Percentiles rank a stretch among this genome's conserved stretches.
Conservation (phyloP, 352 stramenopile genomes). For the Globisporangium polare region DNA sequence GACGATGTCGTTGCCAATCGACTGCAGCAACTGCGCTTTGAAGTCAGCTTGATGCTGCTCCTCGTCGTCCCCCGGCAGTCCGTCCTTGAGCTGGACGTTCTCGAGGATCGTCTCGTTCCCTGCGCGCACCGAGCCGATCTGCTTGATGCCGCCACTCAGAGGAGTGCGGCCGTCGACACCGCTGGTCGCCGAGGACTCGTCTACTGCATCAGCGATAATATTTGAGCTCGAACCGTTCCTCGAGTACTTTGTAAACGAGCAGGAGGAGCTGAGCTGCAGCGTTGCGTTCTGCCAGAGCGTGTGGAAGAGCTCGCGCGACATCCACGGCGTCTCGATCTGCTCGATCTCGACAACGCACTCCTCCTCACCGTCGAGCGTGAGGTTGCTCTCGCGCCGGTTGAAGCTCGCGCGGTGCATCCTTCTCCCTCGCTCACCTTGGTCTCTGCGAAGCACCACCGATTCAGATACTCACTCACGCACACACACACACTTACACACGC, state of each 20-base stretch:
- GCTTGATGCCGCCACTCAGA: background rate
- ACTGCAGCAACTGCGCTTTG: constrained; percentile 41
- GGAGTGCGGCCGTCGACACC: background rate
- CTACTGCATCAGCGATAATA: too few species aligned
- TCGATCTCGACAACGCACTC: constrained; percentile 32
- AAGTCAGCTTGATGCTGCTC: constrained; percentile 25
- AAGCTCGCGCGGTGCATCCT: constrained; percentile 12
- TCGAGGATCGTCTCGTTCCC: constrained; percentile 18
- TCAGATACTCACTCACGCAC: background rate
- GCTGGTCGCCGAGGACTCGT: background rate
- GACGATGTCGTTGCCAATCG: constrained; percentile 55
- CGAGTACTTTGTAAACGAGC: constrained; percentile 45
- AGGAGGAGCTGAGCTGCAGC: constrained; percentile 49
- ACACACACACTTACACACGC: background rate
- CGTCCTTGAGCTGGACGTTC: constrained; percentile 8
- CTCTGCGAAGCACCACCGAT: background rate
- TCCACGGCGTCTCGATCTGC: constrained; percentile 47
- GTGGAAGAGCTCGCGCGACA: constrained; percentile 59
- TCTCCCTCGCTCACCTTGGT: background rate
- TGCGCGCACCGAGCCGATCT: constrained; percentile 10
- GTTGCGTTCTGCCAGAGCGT: constrained; percentile 60
- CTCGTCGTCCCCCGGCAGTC: constrained; percentile 11
- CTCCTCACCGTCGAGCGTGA: constrained; percentile 66
- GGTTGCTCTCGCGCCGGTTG: constrained; percentile 50
- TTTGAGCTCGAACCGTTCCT: background rate